phyloP scores from a whole-genome alignment of 257 asterid genomes.

The Eucommia ulmoides region DNA sequence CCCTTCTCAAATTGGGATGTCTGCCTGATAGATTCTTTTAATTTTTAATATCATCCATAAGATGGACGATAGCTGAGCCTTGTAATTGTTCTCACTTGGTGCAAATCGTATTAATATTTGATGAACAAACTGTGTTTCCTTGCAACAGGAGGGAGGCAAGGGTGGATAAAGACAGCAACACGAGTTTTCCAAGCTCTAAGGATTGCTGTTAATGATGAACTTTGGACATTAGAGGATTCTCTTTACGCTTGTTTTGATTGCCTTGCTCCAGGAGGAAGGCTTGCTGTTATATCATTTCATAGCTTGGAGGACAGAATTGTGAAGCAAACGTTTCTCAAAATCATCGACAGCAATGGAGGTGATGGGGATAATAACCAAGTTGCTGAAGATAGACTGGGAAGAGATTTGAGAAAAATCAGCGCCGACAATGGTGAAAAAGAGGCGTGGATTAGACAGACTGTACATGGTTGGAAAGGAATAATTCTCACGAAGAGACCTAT shows the following conservation, averaged over 20 bases:
- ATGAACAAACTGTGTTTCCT: neutral
- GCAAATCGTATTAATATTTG: neutral
- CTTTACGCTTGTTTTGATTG: slow-evolving; percentile 45
- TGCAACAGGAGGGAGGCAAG: slow-evolving; percentile 80
- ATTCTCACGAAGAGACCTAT: slow-evolving; percentile 88
- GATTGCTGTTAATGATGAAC: slow-evolving; percentile 95
- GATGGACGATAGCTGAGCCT: neutral
- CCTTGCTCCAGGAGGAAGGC: slow-evolving; percentile 81
- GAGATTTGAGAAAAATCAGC: slow-evolving; percentile 4
- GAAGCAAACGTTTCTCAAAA: slow-evolving; percentile 72
- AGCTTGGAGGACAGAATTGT: slow-evolving; percentile 95
- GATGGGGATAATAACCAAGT: slow-evolving; percentile 11
- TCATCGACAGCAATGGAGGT: slow-evolving; percentile 26
- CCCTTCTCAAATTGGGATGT: neutral
- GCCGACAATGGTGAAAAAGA: slow-evolving; percentile 25
- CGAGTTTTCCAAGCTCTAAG: slow-evolving; percentile 89
- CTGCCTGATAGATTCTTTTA: neutral
- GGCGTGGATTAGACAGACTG: slow-evolving; percentile 66
- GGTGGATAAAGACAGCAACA: slow-evolving; percentile 97
- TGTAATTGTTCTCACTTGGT: neutral
- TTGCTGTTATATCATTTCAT: slow-evolving; percentile 85
- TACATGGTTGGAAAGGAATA: slow-evolving; percentile 38
- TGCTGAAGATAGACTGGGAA: slow-evolving; percentile 8
- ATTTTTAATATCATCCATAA: too few species aligned
- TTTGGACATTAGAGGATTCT: slow-evolving; percentile 60